Evolutionary conservation across 768 basidiomycete species (phyloP).

Genomic region (Termitomyces sp.): DNA sequence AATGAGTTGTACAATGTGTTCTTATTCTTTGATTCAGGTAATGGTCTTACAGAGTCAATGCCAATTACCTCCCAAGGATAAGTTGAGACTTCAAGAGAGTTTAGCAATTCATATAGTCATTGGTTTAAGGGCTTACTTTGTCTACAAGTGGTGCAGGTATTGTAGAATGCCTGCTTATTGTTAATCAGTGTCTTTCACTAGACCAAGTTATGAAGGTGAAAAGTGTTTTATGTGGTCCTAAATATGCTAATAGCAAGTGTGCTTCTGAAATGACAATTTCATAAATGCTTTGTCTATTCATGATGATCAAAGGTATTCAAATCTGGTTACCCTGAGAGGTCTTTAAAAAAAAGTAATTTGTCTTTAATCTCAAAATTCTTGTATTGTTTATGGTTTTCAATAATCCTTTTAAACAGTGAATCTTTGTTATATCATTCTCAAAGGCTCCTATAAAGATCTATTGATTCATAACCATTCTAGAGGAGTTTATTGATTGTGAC

Average conservation of each 20-base stretch:
- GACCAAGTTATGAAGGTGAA: not conserved
- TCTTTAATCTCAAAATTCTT: not conserved
- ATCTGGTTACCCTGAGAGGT: rapidly evolving
- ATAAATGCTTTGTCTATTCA: not conserved
- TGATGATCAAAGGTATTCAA: not conserved
- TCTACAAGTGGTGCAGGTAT: not conserved
- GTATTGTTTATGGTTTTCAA: not conserved
- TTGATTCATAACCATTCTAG: not conserved
- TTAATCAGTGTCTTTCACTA: not conserved
- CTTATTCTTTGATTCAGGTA: not conserved
- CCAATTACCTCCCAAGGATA: not conserved
- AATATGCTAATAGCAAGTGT: not conserved
- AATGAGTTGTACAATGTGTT: not conserved
- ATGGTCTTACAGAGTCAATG: not conserved
- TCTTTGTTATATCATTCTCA: not conserved
- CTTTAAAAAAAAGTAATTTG: not conserved
- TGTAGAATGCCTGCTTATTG: not conserved
- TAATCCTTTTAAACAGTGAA: not conserved
- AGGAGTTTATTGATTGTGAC: not conserved
- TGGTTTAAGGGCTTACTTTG: not conserved
- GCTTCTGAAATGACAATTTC: not conserved
- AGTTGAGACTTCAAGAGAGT: not conserved
- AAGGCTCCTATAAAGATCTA: not conserved
- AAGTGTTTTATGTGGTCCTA: not conserved
- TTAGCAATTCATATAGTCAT: not conserved